Conservation (phyloP, 2,329 filamentous ascomycete genomes). For the Fusarium napiforme region DNA sequence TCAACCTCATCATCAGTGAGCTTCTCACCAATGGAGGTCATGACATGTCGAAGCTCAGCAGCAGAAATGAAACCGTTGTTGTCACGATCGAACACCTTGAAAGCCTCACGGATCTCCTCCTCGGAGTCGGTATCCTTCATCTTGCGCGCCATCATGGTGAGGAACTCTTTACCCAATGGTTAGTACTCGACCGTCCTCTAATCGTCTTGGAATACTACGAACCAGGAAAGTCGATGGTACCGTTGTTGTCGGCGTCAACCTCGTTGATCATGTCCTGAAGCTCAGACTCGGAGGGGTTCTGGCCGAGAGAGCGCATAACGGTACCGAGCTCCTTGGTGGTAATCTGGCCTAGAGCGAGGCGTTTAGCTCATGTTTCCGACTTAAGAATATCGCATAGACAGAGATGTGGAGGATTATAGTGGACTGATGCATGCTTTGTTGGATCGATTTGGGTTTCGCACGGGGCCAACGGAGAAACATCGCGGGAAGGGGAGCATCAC, state of each 20-base stretch:
- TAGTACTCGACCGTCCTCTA: slow-evolving; percentile 17
- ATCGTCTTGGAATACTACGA: slow-evolving; percentile 48
- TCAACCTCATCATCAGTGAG: slow-evolving; percentile 91
- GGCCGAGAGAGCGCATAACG: slow-evolving; percentile 89
- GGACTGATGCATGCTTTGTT: slow-evolving; percentile 6
- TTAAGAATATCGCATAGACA: slow-evolving; percentile 10
- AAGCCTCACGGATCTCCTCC: slow-evolving; percentile 89
- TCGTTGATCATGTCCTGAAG: slow-evolving; percentile 96
- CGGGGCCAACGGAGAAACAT: slow-evolving; percentile 8
- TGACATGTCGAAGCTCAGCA: slow-evolving; percentile 87
- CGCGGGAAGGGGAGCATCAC: slow-evolving; percentile 53
- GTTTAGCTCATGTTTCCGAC: slow-evolving; percentile 36
- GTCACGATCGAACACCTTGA: slow-evolving; percentile 90
- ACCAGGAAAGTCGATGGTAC: slow-evolving; percentile 93
- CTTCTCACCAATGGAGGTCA: slow-evolving; percentile 93
- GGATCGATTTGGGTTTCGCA: slow-evolving; percentile 24
- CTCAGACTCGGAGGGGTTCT: slow-evolving; percentile 91
- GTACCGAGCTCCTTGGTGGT: slow-evolving; percentile 91
- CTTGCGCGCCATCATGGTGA: slow-evolving; percentile 94
- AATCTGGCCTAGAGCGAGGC: slow-evolving; percentile 75
- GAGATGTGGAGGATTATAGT: not conserved
- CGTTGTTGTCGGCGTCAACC: slow-evolving; percentile 92
- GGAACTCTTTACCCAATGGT: slow-evolving; percentile 71
- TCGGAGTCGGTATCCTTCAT: slow-evolving; percentile 95
- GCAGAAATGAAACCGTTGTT: slow-evolving; percentile 94